Percentiles rank a stretch among this genome's conserved stretches.
Conservation (phyloP, 208 protist genomes). For the Novymonas esmeraldas region DNA sequence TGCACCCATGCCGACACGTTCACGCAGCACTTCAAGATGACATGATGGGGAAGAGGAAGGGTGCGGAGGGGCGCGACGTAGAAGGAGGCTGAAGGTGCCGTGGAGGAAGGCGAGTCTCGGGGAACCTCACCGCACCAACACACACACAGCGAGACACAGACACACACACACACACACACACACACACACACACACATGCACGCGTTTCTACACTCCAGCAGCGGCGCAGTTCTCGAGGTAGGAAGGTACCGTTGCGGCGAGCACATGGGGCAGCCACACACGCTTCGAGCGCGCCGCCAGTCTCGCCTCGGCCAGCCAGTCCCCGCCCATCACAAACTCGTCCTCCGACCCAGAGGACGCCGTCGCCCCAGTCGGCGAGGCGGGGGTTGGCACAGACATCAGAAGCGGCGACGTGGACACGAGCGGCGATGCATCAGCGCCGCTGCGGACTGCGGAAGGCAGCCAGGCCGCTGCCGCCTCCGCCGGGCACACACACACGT, state of each 20-base stretch:
- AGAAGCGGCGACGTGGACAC: slow-evolving; percentile 1
- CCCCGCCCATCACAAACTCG: slow-evolving; percentile 28
- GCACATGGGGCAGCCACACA: slow-evolving; percentile 26
- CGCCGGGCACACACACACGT: not conserved
- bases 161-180: not conserved
- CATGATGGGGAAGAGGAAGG: not conserved
- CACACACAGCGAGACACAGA: not conserved
- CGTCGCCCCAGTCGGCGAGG: slow-evolving; percentile 6
- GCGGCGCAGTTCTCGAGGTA: slow-evolving; percentile 32
- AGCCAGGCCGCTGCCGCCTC: slow-evolving; percentile 30
- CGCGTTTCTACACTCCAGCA: not conserved
- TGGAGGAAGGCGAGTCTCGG: not conserved
- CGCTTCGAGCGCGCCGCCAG: slow-evolving; percentile 27
- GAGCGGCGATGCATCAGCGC: not conserved
- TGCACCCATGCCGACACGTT: not conserved
- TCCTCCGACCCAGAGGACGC: slow-evolving; percentile 30
- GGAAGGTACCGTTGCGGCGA: slow-evolving; percentile 12
- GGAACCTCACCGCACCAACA: not conserved
- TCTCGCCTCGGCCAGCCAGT: slow-evolving; percentile 28
- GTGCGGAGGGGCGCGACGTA: not conserved
- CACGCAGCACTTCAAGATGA: not conserved
- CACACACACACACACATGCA: slow-evolving; percentile 3
- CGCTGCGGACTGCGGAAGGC: not conserved
- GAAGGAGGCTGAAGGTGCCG: too few species aligned
- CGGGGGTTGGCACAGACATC: not conserved